Evolutionary conservation across 768 basidiomycete species (phyloP), one percentile per base, ranked within the genome.

Genomic region (Kwoniella europaea): DNA sequence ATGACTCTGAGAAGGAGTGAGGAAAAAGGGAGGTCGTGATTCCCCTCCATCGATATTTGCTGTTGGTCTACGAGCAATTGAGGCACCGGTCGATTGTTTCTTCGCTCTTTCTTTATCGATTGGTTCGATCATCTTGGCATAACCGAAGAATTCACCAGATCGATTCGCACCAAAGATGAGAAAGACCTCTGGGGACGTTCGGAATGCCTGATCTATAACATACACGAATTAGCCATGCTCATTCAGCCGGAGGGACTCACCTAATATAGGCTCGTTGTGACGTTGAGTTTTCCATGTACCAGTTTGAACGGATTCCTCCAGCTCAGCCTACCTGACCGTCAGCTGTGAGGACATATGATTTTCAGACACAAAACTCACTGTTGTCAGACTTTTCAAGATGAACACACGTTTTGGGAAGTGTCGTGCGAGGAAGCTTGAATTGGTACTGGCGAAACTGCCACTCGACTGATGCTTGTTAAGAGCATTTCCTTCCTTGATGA

Each of bases 101-200:
- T 70, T 70, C 6, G 73, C 73, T 42, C 58, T 64, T 15, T 73
- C 72, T 63, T 78, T 77, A 71, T 77, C 72, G 58, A 77, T 71
- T 9, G 66, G 65, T 27, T 83, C 83, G n/a, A 76, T 65, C 82
- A 85, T 93, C 90, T 88, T 89, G 12, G 93, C 94, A 80, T 92
- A 95, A 22, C 95, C 95, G 77, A 91, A 97, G 80, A 97, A 98
- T 82, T 93, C 93, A 44, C 96, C 94, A 67, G 91, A 91, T 81
- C 91, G 93, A 84, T 98, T 98, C 18, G 92, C 96, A 44, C 94
- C 88, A 76, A 98, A 98, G 68, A 98, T 89, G 55, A 98, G 87
- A 77, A 87, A 91, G 3, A 98, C 95, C 27, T 95, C 92, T 73
- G 88, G 87, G 72, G 91, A 91, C 2, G 93, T 97, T n/a, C 94